phyloP scores from a whole-genome alignment of 2,329 filamentous ascomycete species.

The Ascochyta fabae region DNA sequence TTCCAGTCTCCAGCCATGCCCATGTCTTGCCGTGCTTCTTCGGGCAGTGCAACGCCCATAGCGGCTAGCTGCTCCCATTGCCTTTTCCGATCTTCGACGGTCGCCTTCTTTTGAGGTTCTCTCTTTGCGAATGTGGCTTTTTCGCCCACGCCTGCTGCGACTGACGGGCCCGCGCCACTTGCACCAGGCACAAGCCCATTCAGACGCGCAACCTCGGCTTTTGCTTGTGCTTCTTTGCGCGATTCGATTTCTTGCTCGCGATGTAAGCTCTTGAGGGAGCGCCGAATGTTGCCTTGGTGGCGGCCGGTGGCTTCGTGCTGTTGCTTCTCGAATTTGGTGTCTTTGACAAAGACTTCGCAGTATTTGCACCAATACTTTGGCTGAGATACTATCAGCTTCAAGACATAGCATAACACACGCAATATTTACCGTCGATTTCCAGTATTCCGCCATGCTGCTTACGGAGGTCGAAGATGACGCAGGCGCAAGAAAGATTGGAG shows the following conservation, averaged over 20 bases:
- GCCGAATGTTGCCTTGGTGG: slow-evolving; percentile 86
- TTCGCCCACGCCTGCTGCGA: slow-evolving; percentile 37
- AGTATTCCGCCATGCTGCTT: slow-evolving; percentile 87
- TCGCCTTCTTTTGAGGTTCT: slow-evolving; percentile 53
- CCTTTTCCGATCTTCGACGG: slow-evolving; percentile 73
- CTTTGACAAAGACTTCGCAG: slow-evolving; percentile 87
- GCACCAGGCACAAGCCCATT: slow-evolving; percentile 72
- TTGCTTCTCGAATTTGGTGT: slow-evolving; percentile 86
- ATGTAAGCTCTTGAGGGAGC: slow-evolving; percentile 88
- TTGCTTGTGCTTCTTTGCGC: slow-evolving; percentile 81
- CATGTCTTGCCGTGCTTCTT: slow-evolving; percentile 78
- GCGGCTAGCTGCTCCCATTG: slow-evolving; percentile 89
- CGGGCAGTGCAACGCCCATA: slow-evolving; percentile 84
- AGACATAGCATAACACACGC: background rate
- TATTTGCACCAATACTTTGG: slow-evolving; percentile 99
- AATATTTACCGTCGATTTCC: slow-evolving; percentile 81
- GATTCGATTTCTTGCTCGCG: slow-evolving; percentile 80
- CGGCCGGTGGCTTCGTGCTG: slow-evolving; percentile 88
- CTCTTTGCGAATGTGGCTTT: slow-evolving; percentile 40
- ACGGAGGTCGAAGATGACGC: slow-evolving; percentile 11
- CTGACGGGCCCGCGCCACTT: slow-evolving; percentile 38
- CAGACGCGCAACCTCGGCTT: slow-evolving; percentile 82
- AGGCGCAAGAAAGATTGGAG: slow-evolving; percentile 13
- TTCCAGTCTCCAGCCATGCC: slow-evolving; percentile 92
- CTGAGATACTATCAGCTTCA: slow-evolving; percentile 39